A percentile compares a stretch with the other conserved stretches of the same genome.
Evolutionary conservation across 306 rosid species (phyloP).

Genomic region (Prunus salicina): DNA sequence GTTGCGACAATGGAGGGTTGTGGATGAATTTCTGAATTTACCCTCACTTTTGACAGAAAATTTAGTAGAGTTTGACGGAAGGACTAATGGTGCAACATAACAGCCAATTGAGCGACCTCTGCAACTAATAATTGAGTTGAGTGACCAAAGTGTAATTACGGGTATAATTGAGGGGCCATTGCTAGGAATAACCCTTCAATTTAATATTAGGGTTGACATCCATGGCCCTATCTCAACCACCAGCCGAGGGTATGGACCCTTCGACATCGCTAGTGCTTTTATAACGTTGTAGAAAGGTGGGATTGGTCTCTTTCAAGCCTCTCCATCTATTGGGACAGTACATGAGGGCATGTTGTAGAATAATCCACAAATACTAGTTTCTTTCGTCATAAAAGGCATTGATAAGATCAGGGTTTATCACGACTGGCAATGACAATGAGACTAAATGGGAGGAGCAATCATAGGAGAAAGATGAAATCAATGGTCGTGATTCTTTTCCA

Average conservation of each 20-base stretch:
- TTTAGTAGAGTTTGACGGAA: too few species aligned
- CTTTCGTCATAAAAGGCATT: constrained; percentile 3
- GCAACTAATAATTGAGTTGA: too few species aligned
- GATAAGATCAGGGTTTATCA: neutral
- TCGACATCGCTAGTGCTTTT: neutral
- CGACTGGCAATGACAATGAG: neutral
- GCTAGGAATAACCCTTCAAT: neutral
- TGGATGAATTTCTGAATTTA: too few species aligned
- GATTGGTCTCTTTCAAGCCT: constrained; percentile 17
- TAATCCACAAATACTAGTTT: constrained; percentile 20
- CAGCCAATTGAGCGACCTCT: too few species aligned
- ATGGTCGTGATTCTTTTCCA: too few species aligned
- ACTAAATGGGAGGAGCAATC: too few species aligned
- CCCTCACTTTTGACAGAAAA: too few species aligned
- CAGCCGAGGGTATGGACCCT: neutral
- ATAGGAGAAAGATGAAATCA: too few species aligned
- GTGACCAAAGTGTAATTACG: too few species aligned
- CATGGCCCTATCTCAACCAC: constrained; percentile 9
- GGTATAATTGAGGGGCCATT: too few species aligned
- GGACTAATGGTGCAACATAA: too few species aligned
- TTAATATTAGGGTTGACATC: constrained; percentile 5
- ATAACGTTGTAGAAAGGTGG: neutral
- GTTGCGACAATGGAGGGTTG: too few species aligned
- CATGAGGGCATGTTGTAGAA: constrained; percentile 16
- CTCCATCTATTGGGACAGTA: constrained; percentile 8